Conservation (phyloP, 2,329 filamentous ascomycete genomes). For the Pseudopyrenochaeta lycopersici region DNA sequence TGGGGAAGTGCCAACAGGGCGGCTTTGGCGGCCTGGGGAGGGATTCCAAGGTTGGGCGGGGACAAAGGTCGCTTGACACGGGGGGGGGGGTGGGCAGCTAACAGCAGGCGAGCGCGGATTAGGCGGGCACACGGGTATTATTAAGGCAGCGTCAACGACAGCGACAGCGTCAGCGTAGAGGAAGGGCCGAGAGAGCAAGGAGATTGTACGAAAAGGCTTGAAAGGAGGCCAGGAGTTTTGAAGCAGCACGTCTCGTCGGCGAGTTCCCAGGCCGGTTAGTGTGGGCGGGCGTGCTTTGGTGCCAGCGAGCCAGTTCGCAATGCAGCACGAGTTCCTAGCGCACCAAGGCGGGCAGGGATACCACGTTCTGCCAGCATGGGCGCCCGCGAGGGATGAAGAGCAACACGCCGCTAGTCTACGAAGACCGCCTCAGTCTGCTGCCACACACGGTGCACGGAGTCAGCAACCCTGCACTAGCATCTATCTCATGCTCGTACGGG, state of each 20-base stretch:
- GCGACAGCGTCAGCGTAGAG: not conserved
- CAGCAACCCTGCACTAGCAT: slow-evolving; percentile 4
- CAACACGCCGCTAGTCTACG: not conserved
- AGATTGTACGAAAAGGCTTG: slow-evolving; percentile 6
- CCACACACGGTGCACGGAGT: slow-evolving; percentile 1
- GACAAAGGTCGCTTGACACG: slow-evolving; percentile 9
- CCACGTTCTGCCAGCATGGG: slow-evolving; percentile 4
- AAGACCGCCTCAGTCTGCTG: not conserved
- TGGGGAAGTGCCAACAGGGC: slow-evolving; percentile 4
- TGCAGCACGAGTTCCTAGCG: slow-evolving; percentile 6
- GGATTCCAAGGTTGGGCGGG: slow-evolving; percentile 1
- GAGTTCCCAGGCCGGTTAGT: slow-evolving; percentile 19
- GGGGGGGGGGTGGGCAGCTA: slow-evolving; percentile 6
- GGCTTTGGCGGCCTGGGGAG: slow-evolving; percentile 13
- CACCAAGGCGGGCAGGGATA: not conserved
- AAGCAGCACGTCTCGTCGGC: slow-evolving; percentile 33
- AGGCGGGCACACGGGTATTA: not conserved
- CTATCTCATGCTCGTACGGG: slow-evolving; percentile 2
- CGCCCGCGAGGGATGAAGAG: not conserved
- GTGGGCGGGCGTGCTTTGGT: not conserved
- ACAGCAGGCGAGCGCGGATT: not conserved
- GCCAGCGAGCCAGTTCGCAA: slow-evolving; percentile 3
- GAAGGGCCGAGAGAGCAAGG: not conserved
- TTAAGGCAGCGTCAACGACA: not conserved
- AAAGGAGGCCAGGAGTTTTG: slow-evolving; percentile 39